Evolutionary conservation across 129 eudicot species (phyloP).

Genomic region (Logfia minima): DNA sequence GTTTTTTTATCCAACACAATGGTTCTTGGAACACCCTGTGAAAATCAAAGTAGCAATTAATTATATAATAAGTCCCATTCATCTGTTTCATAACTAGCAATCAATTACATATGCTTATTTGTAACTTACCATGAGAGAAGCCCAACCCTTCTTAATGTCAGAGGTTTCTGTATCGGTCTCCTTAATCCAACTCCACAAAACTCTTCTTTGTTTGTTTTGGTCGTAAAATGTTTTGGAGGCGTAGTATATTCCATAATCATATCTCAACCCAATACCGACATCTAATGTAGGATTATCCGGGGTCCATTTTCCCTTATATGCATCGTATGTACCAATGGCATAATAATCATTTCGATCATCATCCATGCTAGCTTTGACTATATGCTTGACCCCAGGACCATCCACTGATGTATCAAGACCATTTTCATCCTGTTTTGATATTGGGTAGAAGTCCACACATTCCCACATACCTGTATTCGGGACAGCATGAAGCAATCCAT

Average conservation of each 20-base stretch:
- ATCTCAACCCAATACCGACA: constrained; percentile 74
- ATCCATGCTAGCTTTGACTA: constrained; percentile 72
- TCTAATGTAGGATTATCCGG: constrained; percentile 68
- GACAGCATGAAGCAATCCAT: constrained; percentile 61
- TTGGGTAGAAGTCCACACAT: constrained; percentile 80
- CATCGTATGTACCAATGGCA: constrained; percentile 70
- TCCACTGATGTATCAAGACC: constrained; percentile 68
- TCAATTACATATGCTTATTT: not conserved
- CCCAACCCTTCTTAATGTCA: constrained; percentile 80
- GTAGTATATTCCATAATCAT: constrained; percentile 73
- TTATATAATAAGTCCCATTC: not conserved
- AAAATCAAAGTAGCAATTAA: not conserved
- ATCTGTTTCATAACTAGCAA: not conserved
- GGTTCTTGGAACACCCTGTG: constrained; percentile 81
- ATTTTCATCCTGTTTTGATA: constrained; percentile 42
- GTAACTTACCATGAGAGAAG: constrained; percentile 59
- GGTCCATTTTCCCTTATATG: constrained; percentile 44
- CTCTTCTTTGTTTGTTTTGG: constrained; percentile 62
- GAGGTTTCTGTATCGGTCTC: constrained; percentile 64
- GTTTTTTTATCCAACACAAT: constrained; percentile 64
- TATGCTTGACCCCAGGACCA: constrained; percentile 65
- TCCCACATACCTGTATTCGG: constrained; percentile 92
- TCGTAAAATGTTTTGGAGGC: constrained; percentile 92
- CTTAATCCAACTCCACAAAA: constrained; percentile 80
- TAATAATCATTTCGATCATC: constrained; percentile 73